phyloP scores from a whole-genome alignment of 2,329 filamentous ascomycete species.

The Colletotrichum brevisporum region DNA sequence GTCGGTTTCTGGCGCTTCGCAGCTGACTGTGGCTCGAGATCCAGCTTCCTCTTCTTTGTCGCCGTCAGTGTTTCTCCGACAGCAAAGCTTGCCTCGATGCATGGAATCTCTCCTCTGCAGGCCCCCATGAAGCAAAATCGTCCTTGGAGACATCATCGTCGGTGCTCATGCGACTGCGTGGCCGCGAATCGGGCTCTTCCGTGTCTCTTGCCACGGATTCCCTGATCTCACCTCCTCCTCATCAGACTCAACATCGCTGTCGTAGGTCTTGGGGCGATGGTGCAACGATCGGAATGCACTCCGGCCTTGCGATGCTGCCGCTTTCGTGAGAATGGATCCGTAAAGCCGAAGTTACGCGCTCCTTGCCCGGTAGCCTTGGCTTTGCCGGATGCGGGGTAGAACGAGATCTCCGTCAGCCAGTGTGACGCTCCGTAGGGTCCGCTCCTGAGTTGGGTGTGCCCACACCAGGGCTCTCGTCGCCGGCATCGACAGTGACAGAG shows the following conservation, averaged over 20 bases:
- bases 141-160: slow-evolving; percentile 64
- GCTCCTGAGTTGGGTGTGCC: slow-evolving; percentile 76
- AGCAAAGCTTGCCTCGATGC: slow-evolving; percentile 80
- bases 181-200: slow-evolving; percentile 87
- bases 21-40: slow-evolving; percentile 76
- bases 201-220: slow-evolving; percentile 79
- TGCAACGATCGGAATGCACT: slow-evolving; percentile 85
- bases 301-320: slow-evolving; percentile 69
- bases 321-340: slow-evolving; percentile 76
- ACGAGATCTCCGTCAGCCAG: slow-evolving; percentile 70
- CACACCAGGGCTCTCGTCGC: slow-evolving; percentile 72
- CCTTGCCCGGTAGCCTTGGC: slow-evolving; percentile 68
- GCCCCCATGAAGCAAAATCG: slow-evolving; percentile 62
- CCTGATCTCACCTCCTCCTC: slow-evolving; percentile 81
- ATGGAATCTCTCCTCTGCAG: slow-evolving; percentile 74
- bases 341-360: slow-evolving; percentile 72
- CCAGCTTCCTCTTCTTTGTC: slow-evolving; percentile 80
- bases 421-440: slow-evolving; percentile 73
- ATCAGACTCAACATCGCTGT: slow-evolving; percentile 89
- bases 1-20: slow-evolving; percentile 85
- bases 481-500: slow-evolving; percentile 70
- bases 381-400: slow-evolving; percentile 83
- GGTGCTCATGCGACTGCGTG: slow-evolving; percentile 80
- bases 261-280: slow-evolving; percentile 80
- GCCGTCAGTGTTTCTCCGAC: slow-evolving; percentile 68